These are phyloP conservation scores for Mycena metata DNA, from an alignment of 768 basidiomycete genomes.

Conservation along the genomic window DNA sequence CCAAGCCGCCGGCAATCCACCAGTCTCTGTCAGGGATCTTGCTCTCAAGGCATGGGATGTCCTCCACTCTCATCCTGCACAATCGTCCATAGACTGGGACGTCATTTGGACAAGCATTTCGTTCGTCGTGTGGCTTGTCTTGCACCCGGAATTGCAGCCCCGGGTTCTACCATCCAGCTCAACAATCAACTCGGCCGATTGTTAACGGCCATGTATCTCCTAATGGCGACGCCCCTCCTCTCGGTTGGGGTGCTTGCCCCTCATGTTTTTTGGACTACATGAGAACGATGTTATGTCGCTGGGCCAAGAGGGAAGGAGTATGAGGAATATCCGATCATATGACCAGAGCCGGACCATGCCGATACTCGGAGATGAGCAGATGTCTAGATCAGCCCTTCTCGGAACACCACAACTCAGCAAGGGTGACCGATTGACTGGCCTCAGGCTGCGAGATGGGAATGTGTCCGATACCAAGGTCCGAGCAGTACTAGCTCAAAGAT, in stretches of 20 bases:
- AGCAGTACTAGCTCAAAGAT: no score
- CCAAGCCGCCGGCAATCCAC: slow-evolving; percentile 42
- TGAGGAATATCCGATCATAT: no score
- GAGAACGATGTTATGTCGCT: slow-evolving; percentile 13
- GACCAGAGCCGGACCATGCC: no score
- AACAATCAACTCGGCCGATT: slow-evolving; percentile 5
- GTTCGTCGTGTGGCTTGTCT: slow-evolving; percentile 52
- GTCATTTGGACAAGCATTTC: slow-evolving; percentile 68
- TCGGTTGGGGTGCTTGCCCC: slow-evolving; percentile 33
- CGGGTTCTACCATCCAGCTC: no score
- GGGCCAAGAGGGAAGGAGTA: no score
- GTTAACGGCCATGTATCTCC: slow-evolving; percentile 13
- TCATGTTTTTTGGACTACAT: slow-evolving; percentile 21
- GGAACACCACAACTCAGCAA: no score
- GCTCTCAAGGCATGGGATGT: slow-evolving; percentile 49
- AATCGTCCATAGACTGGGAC: slow-evolving; percentile 76
- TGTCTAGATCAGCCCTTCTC: no score
- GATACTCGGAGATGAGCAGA: no score
- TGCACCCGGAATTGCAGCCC: slow-evolving; percentile 8
- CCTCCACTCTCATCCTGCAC: slow-evolving; percentile 69
- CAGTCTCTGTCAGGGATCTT: slow-evolving; percentile 38
- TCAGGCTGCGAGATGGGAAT: no score
- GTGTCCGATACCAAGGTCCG: no score
- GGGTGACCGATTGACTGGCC: no score
- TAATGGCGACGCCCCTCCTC: slow-evolving; percentile 29